These are phyloP conservation scores for Coffea eugenioides DNA, from an alignment of 257 asterid species.

Conservation along the genomic window DNA sequence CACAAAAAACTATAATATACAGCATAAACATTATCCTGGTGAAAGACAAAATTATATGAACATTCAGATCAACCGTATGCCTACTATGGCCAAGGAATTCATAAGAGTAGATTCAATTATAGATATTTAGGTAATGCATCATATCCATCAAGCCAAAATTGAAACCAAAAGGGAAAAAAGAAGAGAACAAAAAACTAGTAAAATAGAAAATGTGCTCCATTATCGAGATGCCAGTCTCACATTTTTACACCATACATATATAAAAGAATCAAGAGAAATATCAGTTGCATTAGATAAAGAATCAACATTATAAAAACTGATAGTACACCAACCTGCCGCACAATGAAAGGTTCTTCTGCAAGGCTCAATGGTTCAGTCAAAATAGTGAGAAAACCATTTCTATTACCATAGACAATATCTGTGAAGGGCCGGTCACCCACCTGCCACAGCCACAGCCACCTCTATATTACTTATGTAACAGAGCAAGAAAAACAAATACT, in stretches of 20 bases:
- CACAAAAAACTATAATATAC: background rate
- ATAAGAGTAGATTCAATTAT: background rate
- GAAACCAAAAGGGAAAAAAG: background rate
- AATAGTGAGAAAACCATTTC: constrained; percentile 80
- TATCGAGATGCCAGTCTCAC: constrained; percentile 2
- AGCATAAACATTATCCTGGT: background rate
- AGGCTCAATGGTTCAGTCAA: constrained; percentile 79
- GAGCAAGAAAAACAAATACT: background rate
- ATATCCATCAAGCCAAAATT: background rate
- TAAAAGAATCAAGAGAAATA: background rate
- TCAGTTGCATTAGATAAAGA: background rate
- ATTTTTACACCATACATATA: background rate
- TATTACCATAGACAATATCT: constrained; percentile 83
- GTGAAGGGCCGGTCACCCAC: constrained; percentile 99
- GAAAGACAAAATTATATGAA: background rate
- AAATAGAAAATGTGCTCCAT: background rate
- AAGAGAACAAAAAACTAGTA: background rate
- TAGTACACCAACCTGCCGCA: constrained; percentile 61
- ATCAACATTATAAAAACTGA: background rate
- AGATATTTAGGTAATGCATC: background rate
- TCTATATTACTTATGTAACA: constrained; percentile 13
- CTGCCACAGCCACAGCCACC: constrained; percentile 42
- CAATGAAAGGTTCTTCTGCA: constrained; percentile 80
- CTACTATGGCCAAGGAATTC: background rate
- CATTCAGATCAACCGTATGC: too few relatives aligned